phyloP scores from a whole-genome alignment of 1,284 basidiomycete genomes.

The Agaricales sp. region DNA sequence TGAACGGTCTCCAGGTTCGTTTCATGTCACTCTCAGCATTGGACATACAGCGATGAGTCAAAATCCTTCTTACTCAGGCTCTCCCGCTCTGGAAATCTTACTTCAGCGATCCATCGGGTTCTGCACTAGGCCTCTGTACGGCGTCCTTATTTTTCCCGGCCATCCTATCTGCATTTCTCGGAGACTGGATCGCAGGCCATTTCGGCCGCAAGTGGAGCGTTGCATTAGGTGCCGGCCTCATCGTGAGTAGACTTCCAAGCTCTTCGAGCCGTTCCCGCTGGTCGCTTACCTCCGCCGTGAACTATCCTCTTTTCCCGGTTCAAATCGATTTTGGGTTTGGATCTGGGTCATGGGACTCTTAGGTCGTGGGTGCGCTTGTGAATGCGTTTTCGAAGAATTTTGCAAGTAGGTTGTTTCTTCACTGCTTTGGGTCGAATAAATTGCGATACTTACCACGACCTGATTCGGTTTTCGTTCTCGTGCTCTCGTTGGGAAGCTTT shows the following conservation, averaged over 20 bases:
- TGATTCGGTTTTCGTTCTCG: neutral
- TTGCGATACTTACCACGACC: neutral
- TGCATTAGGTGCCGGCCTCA: slow-evolving; percentile 3
- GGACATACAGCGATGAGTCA: neutral
- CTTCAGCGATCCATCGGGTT: neutral
- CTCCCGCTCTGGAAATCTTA: neutral
- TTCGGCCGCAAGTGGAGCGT: slow-evolving; percentile 10
- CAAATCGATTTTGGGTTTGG: too few relatives aligned
- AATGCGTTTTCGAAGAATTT: slow-evolving; percentile 1
- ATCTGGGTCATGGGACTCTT: too few relatives aligned
- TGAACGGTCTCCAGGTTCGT: slow-evolving; percentile 1
- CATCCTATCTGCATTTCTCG: neutral
- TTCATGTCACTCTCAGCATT: neutral
- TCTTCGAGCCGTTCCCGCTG: too few relatives aligned
- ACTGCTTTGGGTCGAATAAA: neutral
- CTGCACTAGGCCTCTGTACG: neutral
- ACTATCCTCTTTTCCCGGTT: too few relatives aligned
- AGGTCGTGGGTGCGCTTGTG: neutral
- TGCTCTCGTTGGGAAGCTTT: neutral
- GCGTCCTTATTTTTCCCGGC: neutral
- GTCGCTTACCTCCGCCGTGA: too few relatives aligned
- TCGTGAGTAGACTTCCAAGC: neutral
- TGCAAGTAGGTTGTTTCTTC: neutral
- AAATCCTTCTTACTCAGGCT: neutral
- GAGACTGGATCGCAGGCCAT: slow-evolving; percentile 6